These are phyloP conservation scores for Arctostaphylos glauca DNA, from an alignment of 148 eudicot species.

Conservation along the genomic window DNA sequence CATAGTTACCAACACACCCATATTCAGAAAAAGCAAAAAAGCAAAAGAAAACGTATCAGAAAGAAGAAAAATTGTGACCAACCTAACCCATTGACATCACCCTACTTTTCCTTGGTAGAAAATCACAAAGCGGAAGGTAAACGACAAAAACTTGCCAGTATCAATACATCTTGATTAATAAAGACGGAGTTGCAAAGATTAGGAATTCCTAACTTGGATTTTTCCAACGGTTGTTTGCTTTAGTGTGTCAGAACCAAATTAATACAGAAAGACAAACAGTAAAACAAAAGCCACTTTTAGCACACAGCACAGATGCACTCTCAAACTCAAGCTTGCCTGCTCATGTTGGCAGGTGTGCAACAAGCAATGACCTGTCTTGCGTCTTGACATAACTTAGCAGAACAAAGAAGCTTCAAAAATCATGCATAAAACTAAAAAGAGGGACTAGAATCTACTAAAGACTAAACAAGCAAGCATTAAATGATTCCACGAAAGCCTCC, in stretches of 20 bases:
- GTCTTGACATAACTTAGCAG: not conserved
- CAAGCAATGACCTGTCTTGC: not conserved
- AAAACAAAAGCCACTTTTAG: not conserved
- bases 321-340: not conserved
- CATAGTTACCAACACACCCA: not conserved
- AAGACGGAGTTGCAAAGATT: conserved; percentile 1
- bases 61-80: not conserved
- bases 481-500: not conserved
- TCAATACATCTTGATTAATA: not conserved
- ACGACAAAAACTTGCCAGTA: not conserved
- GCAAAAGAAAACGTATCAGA: not conserved
- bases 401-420: not conserved
- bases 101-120: conserved; percentile 8
- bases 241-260: not conserved
- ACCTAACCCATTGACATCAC: not conserved
- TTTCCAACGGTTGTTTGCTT: not conserved
- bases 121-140: not conserved
- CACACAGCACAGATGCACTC: not conserved
- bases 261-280: not conserved
- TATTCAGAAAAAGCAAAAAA: not conserved
- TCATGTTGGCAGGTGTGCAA: not conserved
- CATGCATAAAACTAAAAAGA: not conserved
- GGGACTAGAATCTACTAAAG: not conserved
- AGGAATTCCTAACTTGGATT: not conserved
- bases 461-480: not conserved